Conservation (phyloP, 2,329 filamentous ascomycete species). For the Lasiodiplodia sp. region DNA sequence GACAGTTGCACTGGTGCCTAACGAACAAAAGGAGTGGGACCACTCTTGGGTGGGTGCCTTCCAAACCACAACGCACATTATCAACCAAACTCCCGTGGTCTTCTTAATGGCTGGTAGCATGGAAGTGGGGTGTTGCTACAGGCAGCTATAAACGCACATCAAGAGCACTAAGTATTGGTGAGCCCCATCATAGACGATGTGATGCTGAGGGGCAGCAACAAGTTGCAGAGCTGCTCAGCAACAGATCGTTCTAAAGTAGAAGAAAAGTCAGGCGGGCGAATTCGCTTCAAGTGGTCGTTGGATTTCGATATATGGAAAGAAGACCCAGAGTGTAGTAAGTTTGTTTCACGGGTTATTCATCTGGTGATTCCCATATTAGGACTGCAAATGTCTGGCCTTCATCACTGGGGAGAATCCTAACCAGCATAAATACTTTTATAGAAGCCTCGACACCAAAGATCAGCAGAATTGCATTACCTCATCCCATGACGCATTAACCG, state of each 20-base stretch:
- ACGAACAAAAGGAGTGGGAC: too few relatives aligned
- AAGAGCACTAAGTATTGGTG: background rate
- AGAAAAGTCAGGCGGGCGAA: background rate
- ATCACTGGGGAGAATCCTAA: background rate
- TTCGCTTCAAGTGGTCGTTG: background rate
- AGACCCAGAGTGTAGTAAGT: too few relatives aligned
- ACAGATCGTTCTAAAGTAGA: background rate
- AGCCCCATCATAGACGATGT: background rate
- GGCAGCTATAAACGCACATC: background rate
- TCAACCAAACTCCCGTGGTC: too few relatives aligned
- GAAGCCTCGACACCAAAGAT: background rate
- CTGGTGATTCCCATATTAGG: too few relatives aligned
- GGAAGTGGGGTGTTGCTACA: too few relatives aligned
- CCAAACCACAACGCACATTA: too few relatives aligned
- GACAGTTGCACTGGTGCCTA: too few relatives aligned
- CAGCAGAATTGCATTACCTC: background rate
- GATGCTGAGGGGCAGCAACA: background rate
- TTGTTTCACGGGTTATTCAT: too few relatives aligned
- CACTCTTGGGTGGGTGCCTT: too few relatives aligned
- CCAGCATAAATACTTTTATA: background rate
- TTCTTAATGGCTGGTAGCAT: too few relatives aligned
- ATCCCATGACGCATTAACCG: background rate
- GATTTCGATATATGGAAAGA: too few relatives aligned
- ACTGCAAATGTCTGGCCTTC: too few relatives aligned
- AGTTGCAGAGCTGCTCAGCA: background rate